Evolutionary conservation across 2,329 filamentous ascomycete genomes (phyloP).

Genomic region (Rhytidhysteron rufulum): DNA sequence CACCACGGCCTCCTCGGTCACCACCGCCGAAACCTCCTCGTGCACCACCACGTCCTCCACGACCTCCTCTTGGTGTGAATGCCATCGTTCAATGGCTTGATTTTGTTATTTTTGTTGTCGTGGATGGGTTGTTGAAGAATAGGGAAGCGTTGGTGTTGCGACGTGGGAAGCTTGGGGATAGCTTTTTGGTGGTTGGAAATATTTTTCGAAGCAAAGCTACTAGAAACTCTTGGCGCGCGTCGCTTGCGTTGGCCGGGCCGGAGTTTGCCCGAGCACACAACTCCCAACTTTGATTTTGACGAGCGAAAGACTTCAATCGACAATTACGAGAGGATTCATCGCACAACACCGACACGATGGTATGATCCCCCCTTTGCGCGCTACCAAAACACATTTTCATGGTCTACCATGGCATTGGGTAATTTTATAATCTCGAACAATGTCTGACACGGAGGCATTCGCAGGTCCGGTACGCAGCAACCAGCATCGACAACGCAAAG

Average conservation of each 20-base stretch:
- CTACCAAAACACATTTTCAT: no score
- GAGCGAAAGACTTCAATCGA: constrained; percentile 17
- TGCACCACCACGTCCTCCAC: constrained; percentile 13
- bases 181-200: background rate
- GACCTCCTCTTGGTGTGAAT: constrained; percentile 45
- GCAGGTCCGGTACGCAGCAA: constrained; percentile 94
- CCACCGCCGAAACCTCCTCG: constrained; percentile 19
- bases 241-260: constrained; percentile 1
- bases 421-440: no score
- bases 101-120: no score
- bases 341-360: constrained; percentile 40
- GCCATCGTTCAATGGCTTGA: constrained; percentile 38
- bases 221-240: constrained; percentile 1
- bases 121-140: no score
- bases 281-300: constrained; percentile 17
- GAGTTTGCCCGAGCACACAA: constrained; percentile 18
- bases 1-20: constrained; percentile 14
- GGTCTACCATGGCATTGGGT: no score
- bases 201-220: background rate
- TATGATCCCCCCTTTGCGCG: constrained; percentile 17
- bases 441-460: background rate
- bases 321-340: constrained; percentile 32
- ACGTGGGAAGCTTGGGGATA: background rate
- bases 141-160: background rate
- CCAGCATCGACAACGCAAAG: constrained; percentile 80